These are phyloP conservation scores for Panicum virgatum DNA, from an alignment of 202 grass and related monocot species.

Conservation along the genomic window DNA sequence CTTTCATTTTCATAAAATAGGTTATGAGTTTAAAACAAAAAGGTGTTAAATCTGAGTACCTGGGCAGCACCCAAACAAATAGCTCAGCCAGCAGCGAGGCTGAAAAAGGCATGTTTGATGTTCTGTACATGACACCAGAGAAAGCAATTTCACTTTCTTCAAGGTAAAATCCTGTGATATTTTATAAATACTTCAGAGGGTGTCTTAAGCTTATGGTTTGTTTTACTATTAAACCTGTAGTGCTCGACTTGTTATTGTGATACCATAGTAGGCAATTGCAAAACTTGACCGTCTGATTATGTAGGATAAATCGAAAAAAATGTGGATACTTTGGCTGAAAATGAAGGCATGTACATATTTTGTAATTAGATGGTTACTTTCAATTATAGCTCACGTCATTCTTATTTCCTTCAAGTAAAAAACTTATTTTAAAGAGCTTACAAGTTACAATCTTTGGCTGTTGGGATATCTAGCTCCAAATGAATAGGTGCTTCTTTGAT, in stretches of 20 bases:
- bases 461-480: background rate
- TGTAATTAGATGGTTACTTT: background rate
- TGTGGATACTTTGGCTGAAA: slow-evolving; percentile 4
- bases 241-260: background rate
- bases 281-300: background rate
- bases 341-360: background rate
- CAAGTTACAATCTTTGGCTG: background rate
- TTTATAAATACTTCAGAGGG: background rate
- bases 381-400: background rate
- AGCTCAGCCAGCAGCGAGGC: slow-evolving; percentile 48
- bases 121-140: slow-evolving; percentile 96
- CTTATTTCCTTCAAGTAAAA: slow-evolving; percentile 2
- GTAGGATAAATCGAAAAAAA: background rate
- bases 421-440: background rate
- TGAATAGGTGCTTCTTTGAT: slow-evolving; percentile 7
- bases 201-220: background rate
- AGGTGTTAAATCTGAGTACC: slow-evolving; percentile 80
- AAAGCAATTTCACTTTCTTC: slow-evolving; percentile 76
- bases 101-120: slow-evolving; percentile 72
- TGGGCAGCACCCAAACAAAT: slow-evolving; percentile 83
- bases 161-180: slow-evolving; percentile 57
- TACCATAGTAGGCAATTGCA: background rate
- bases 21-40: slow-evolving; percentile 84
- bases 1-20: slow-evolving; percentile 53
- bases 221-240: background rate